Evolutionary conservation across 2,329 filamentous ascomycete species (phyloP), one percentile per base, ranked within the genome.

Genomic region (Neonectria neomacrospora): DNA sequence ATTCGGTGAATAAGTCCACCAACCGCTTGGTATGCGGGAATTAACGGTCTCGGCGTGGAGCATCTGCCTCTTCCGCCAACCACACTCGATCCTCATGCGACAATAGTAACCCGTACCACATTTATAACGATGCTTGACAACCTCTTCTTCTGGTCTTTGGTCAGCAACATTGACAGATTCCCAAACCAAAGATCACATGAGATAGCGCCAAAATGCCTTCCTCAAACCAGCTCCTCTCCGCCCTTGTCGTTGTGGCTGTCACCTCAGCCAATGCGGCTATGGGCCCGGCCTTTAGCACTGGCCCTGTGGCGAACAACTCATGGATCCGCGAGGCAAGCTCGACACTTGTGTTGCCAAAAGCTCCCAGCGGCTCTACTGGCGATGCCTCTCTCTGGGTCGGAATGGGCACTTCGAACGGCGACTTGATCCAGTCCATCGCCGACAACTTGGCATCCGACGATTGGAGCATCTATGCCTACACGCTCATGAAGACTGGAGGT

Each of bases 381-480:
- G 75, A 77, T 57, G 67, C 78, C 20, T 80, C 80, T 5, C 74
- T 84, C 18, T 83, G 81, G 82, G 79, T 82, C 16, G 82, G 82
- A 12, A 82, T 83, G 80, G 81, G 81, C 4, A 83, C 80, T 5
- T 80, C 78, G 4, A 77, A 78, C n/a, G 80, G 79, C 23, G 78
- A 83, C 59, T 66, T 84, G 70, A 80, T 84, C 61, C 81, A 83
- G 74, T 81, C 80, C 4, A 81, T 83, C 28, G 77, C 79, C 55
- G 80, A 82, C 34, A 78, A 79, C 70, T 67, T 44, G 56, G n/a
- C 64, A 18, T 66, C 69, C 0, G 34, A 52, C 2, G 26, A 55
- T n/a, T 84, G 81, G 81, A 76, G 67, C 50, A 74, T 82, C 50
- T 84, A 71, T 64, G 80, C 78, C 6, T 82, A 81, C 68, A 82